Percentiles rank a stretch among this genome's conserved stretches.
These are phyloP conservation scores for Talaromyces sp. DNA, from an alignment of 2,329 filamentous ascomycete genomes.

Conservation along the genomic window DNA sequence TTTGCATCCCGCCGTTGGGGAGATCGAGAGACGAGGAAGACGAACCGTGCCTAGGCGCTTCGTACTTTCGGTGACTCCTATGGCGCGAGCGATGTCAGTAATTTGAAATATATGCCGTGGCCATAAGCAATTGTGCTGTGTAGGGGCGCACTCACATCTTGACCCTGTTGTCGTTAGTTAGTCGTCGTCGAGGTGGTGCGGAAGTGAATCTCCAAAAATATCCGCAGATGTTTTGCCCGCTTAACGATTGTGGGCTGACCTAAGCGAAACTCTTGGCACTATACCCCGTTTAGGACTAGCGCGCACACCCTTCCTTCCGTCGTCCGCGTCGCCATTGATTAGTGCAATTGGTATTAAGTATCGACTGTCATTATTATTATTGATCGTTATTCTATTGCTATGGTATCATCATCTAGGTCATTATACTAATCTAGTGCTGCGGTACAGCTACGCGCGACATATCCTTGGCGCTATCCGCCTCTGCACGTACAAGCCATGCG, in stretches of 20 bases:
- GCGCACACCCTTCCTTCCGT: background rate
- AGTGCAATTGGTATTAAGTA: no score
- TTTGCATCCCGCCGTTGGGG: slow-evolving; percentile 37
- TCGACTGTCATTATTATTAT: background rate
- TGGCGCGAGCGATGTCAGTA: slow-evolving; percentile 20
- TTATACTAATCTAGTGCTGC: background rate
- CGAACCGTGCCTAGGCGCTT: slow-evolving; percentile 93
- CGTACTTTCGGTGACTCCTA: slow-evolving; percentile 60
- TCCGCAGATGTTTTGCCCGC: slow-evolving; percentile 33
- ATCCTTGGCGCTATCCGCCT: background rate
- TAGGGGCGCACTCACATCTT: slow-evolving; percentile 38
- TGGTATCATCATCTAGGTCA: background rate
- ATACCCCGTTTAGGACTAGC: slow-evolving; percentile 11
- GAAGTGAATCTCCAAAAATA: slow-evolving; percentile 33
- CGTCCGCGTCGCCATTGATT: background rate
- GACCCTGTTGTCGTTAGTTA: slow-evolving; percentile 45
- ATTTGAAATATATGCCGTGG: slow-evolving; percentile 14
- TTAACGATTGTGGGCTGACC: slow-evolving; percentile 39
- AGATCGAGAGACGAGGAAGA: slow-evolving; percentile 56
- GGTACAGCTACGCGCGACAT: background rate
- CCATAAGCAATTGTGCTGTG: background rate
- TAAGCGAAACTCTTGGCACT: slow-evolving; percentile 31
- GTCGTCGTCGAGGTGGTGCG: slow-evolving; percentile 41
- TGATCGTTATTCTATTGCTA: background rate
- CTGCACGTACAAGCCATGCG: background rate